Percentiles rank a stretch among this genome's conserved stretches.
These are phyloP conservation scores for Blumeria hordei DNA, from an alignment of 2,329 filamentous ascomycete species.

Conservation along the genomic window DNA sequence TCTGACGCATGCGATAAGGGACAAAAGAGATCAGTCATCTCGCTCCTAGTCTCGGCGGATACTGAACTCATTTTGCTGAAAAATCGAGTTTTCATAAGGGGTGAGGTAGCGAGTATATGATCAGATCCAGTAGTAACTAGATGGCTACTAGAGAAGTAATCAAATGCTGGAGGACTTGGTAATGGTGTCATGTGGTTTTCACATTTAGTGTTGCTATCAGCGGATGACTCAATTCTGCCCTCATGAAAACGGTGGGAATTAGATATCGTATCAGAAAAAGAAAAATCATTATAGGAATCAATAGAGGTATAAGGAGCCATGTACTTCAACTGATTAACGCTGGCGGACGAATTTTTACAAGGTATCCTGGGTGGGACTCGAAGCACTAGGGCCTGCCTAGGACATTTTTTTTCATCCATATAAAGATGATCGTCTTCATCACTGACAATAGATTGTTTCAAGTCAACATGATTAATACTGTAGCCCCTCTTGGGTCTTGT, in stretches of 20 bases:
- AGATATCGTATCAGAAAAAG: conserved; percentile 6
- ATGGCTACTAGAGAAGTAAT: conserved; percentile 5
- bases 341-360: too few species aligned
- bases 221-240: conserved; percentile 12
- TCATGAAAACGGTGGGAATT: conserved; percentile 11
- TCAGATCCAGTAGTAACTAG: conserved; percentile 11
- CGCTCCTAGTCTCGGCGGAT: too few species aligned
- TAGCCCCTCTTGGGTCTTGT: conserved; percentile 8
- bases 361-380: too few species aligned
- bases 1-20: too few species aligned
- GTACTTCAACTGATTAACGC: too few species aligned
- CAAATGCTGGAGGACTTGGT: conserved; percentile 2
- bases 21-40: too few species aligned
- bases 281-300: conserved; percentile 8
- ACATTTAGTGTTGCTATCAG: conserved; percentile 11
- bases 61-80: too few species aligned
- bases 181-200: conserved; percentile 11
- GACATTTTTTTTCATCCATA: background rate
- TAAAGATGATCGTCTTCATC: conserved; percentile 1
- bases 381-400: too few species aligned
- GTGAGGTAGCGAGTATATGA: conserved; percentile 12
- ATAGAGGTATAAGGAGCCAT: conserved; percentile 6
- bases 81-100: background rate
- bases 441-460: background rate
- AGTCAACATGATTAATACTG: conserved; percentile 5